phyloP scores from a whole-genome alignment of 805 yeast species.

The Maudiozyma saulgeensis region DNA sequence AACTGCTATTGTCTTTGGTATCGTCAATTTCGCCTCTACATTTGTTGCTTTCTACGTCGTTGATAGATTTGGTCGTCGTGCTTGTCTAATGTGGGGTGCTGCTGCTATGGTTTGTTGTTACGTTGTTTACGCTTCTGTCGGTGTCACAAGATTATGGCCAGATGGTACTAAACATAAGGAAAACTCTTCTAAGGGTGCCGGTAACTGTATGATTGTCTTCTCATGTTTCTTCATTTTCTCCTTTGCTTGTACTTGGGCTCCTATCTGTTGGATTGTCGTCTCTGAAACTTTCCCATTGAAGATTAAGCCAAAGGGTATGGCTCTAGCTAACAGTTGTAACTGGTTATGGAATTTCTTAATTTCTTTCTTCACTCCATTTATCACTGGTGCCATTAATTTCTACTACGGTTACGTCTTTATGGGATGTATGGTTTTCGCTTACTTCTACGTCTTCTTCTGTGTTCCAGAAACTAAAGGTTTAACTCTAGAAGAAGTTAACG shows the following conservation, averaged over 20 bases:
- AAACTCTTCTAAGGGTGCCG: constrained; percentile 43
- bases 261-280: constrained; percentile 46
- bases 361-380: constrained; percentile 60
- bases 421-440: constrained; percentile 44
- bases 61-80: constrained; percentile 43
- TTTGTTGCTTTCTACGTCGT: constrained; percentile 38
- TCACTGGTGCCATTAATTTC: constrained; percentile 30
- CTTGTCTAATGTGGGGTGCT: constrained; percentile 36
- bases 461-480: constrained; percentile 37
- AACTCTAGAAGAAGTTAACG: constrained; percentile 70
- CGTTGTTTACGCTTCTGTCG: constrained; percentile 32
- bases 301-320: constrained; percentile 39
- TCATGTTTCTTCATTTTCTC: constrained; percentile 56
- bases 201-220: constrained; percentile 58
- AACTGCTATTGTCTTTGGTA: constrained; percentile 46
- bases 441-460: constrained; percentile 36
- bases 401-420: constrained; percentile 53
- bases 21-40: constrained; percentile 47
- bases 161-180: constrained; percentile 28
- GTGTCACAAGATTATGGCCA: constrained; percentile 36
- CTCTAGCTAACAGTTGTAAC: constrained; percentile 49
- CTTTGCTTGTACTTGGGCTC: constrained; percentile 67
- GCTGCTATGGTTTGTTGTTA: constrained; percentile 36
- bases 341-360: constrained; percentile 58
- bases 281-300: constrained; percentile 53